Evolutionary conservation across 371 early-diverging fungal species (phyloP).

Genomic region (Mucor indicus): DNA sequence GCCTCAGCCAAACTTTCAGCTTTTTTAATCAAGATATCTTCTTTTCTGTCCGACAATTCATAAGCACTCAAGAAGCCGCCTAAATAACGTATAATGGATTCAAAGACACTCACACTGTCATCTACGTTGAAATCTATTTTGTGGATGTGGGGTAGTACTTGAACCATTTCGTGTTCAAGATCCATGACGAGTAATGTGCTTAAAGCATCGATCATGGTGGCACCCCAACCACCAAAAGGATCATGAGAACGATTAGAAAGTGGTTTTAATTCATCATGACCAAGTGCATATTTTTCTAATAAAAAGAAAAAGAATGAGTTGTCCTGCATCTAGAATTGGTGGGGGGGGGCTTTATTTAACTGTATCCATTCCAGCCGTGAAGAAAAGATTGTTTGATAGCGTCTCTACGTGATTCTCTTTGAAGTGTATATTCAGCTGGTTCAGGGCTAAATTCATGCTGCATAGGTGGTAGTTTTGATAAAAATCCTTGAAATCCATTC

Average conservation of each 20-base stretch:
- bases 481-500: slow-evolving; percentile 14
- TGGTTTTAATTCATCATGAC: slow-evolving; percentile 58
- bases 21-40: slow-evolving; percentile 34
- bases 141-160: slow-evolving; percentile 55
- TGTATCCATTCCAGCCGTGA: slow-evolving; percentile 79
- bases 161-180: slow-evolving; percentile 64
- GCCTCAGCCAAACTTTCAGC: slow-evolving; percentile 53
- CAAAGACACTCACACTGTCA: slow-evolving; percentile 71
- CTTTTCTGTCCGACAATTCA: slow-evolving; percentile 54
- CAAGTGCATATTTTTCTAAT: slow-evolving; percentile 47
- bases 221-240: slow-evolving; percentile 76
- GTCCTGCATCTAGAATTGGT: no score
- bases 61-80: slow-evolving; percentile 86
- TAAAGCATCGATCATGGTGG: slow-evolving; percentile 78
- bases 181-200: slow-evolving; percentile 83
- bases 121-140: slow-evolving; percentile 43
- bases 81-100: slow-evolving; percentile 85
- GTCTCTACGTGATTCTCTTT: slow-evolving; percentile 14
- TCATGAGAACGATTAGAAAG: slow-evolving; percentile 40
- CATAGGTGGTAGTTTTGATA: slow-evolving; percentile 15
- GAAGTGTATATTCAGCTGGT: slow-evolving; percentile 10
- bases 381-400: slow-evolving; percentile 26
- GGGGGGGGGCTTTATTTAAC: slow-evolving; percentile 11
- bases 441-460: slow-evolving; percentile 22
- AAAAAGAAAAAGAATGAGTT: no score